Evolutionary conservation across 2,329 filamentous ascomycete genomes (phyloP).

Genomic region (Trichoderma endophyticum): DNA sequence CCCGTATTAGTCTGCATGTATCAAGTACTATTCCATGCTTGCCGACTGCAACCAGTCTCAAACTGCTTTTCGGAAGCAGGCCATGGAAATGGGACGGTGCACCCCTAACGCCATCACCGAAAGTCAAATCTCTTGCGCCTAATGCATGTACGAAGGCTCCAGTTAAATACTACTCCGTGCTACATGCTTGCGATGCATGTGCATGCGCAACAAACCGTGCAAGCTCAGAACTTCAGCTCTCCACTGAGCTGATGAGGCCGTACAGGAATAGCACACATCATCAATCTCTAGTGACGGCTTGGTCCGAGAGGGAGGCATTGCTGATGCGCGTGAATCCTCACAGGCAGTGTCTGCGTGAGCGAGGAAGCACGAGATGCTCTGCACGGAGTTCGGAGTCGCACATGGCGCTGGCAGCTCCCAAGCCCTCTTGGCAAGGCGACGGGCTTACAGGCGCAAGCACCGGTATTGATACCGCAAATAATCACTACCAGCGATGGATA

Average conservation of each 20-base stretch:
- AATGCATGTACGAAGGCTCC: constrained; percentile 18
- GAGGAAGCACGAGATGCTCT: background rate
- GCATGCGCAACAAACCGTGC: background rate
- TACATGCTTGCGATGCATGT: constrained; percentile 6
- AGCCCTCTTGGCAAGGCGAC: constrained; percentile 10
- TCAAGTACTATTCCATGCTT: background rate
- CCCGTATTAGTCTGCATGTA: background rate
- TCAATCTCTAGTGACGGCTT: background rate
- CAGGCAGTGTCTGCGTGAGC: background rate
- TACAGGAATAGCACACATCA: background rate
- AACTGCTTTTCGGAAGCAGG: constrained; percentile 4
- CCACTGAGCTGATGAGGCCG: constrained; percentile 6
- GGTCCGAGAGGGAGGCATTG: background rate
- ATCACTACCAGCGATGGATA: constrained; percentile 5
- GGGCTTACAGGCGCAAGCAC: background rate
- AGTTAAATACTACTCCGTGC: constrained; percentile 15
- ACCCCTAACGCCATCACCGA: constrained; percentile 18
- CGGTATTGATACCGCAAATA: background rate
- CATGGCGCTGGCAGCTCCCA: background rate
- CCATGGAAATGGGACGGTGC: constrained; percentile 8
- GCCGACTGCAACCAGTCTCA: constrained; percentile 9
- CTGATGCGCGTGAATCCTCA: background rate
- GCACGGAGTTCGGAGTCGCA: background rate
- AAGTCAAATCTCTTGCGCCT: constrained; percentile 18
- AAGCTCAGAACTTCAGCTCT: constrained; percentile 5